Base-by-base conservation (phyloP, 176 grass and related monocot species). In the Bromus sterilis region DNA sequence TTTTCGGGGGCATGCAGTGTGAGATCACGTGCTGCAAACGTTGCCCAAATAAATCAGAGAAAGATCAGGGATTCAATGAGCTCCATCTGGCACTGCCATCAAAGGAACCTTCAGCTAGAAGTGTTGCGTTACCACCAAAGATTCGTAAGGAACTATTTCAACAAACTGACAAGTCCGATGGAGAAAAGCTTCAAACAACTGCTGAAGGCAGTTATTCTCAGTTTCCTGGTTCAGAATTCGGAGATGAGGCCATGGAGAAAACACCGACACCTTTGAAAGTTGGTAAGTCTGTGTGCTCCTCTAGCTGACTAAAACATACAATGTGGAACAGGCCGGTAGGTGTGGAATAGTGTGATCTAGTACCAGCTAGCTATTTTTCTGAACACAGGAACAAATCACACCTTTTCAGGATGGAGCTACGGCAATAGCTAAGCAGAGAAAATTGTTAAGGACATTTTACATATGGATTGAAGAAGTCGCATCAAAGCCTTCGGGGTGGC, bases 61-160 rank as follows among this genome's bases (percentile, higher is more conserved):
- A 39, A 4, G 46, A 57, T 63, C 82, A 86, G 37, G 5, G 56
- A 24, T 83, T 89, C 82, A 21, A 69, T 37, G 88, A 89, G 53
- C 76, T 98, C 72, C 89, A 82, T 59, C 36, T 89, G 18, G 20
- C 90, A 21, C 76, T 95, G 75, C 82, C 90, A 81, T 75, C 95
- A 58, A 80, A 89, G 85, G 84, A 60, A 69, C 4, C 78, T 43
- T 53, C 72, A 65, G 33, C 85, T 24, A 66, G 82, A 74, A 88
- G 53, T 81, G 24, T 23, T 71, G 30, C 33, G 37, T 57, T 55
- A 15, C 68, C 43, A 55, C 64, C 74, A 82, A 84, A 76, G 39
- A 40, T 26, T 35, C 46, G 30, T 76, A n/a, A 15, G 4, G 59
- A 60, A 70, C 75, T 74, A 74, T 80, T 86, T 80, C 44, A 32